Evolutionary conservation across 2,329 filamentous ascomycete genomes (phyloP).

Genomic region (Penicillium sp.): DNA sequence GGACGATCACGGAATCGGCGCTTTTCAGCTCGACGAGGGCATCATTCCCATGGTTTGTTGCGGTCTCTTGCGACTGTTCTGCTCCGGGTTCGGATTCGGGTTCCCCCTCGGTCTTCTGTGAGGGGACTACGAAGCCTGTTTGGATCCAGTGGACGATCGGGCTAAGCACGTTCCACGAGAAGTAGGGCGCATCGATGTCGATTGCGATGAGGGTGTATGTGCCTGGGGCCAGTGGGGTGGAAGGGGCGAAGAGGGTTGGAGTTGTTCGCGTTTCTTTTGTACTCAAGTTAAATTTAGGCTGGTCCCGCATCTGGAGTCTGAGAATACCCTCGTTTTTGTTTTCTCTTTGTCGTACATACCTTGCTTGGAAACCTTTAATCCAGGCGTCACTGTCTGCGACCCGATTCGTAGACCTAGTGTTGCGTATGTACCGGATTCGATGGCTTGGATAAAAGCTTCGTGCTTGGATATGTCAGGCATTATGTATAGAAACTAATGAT

Average conservation of each 20-base stretch:
- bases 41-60: neutral
- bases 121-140: neutral
- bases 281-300: no score
- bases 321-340: no score
- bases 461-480: neutral
- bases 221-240: neutral
- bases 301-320: no score
- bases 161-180: conserved; percentile 1
- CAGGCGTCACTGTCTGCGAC: neutral
- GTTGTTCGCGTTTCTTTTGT: neutral
- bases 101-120: no score
- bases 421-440: neutral
- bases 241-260: neutral
- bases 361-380: neutral
- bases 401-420: neutral
- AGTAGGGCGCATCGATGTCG: conserved; percentile 5
- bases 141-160: conserved; percentile 7
- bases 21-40: neutral
- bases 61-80: no score
- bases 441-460: neutral
- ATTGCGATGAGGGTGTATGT: neutral
- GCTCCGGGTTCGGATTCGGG: no score
- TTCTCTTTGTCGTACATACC: neutral
- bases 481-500: neutral
- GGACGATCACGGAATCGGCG: neutral